phyloP scores from a whole-genome alignment of 2,329 filamentous ascomycete genomes.

The Pezicula rhizophila region DNA sequence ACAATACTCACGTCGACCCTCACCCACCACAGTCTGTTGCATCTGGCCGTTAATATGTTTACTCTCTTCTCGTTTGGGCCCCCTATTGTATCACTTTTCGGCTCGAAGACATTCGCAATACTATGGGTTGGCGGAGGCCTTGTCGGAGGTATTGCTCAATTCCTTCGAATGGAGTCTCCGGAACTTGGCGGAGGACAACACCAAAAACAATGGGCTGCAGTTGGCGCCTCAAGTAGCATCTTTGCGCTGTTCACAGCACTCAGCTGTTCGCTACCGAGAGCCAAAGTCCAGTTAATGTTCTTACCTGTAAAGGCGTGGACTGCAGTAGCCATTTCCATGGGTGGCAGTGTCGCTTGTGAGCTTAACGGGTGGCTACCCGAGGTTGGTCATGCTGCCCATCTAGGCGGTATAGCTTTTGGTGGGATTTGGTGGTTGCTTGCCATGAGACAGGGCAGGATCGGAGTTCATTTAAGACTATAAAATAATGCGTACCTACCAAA shows the following conservation, averaged over 20 bases:
- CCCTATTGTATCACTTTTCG: slow-evolving; percentile 7
- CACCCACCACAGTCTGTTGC: slow-evolving; percentile 20
- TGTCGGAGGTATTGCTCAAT: slow-evolving; percentile 7
- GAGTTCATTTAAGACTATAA: no score
- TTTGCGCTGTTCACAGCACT: slow-evolving; percentile 5
- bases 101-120: slow-evolving; percentile 5
- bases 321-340: not conserved
- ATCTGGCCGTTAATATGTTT: slow-evolving; percentile 27
- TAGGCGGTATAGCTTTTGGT: slow-evolving; percentile 9
- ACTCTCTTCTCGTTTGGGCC: slow-evolving; percentile 20
- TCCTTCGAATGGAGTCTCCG: not conserved
- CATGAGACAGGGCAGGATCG: no score
- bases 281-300: slow-evolving; percentile 1
- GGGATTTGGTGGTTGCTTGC: not conserved
- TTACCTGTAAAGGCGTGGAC: slow-evolving; percentile 10
- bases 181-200: no score
- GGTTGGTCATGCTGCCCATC: slow-evolving; percentile 12
- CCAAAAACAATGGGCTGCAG: not conserved
- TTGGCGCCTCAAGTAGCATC: slow-evolving; percentile 11
- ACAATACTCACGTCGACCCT: slow-evolving; percentile 27
- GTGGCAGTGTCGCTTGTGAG: slow-evolving; percentile 6
- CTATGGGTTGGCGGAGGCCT: slow-evolving; percentile 13
- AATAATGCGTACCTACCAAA: no score
- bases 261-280: slow-evolving; percentile 2
- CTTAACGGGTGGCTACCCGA: slow-evolving; percentile 3